Evolutionary conservation across 805 yeast species (phyloP).

Genomic region (Yarrowia sp.): DNA sequence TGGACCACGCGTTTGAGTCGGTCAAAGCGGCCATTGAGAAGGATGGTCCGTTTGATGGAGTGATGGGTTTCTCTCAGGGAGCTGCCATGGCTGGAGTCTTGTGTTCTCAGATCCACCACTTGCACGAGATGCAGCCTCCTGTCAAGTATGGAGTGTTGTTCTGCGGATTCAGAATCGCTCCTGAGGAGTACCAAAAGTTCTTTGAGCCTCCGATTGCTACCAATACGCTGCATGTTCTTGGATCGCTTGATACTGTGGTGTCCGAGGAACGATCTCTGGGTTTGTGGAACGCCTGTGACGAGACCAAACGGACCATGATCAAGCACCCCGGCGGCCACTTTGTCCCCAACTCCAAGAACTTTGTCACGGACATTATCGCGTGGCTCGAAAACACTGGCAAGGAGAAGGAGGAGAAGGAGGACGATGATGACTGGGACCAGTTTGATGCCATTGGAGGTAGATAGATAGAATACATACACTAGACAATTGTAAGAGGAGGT

Average conservation of each 20-base stretch:
- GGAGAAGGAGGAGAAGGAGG: not conserved
- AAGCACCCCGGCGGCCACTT: slow-evolving; percentile 97
- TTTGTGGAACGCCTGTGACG: slow-evolving; percentile 53
- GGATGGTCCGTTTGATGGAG: slow-evolving; percentile 83
- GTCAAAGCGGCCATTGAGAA: slow-evolving; percentile 54
- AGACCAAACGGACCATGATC: slow-evolving; percentile 46
- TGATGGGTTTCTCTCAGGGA: slow-evolving; percentile 92
- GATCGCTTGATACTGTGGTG: slow-evolving; percentile 85
- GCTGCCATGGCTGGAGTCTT: slow-evolving; percentile 80
- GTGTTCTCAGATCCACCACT: slow-evolving; percentile 54
- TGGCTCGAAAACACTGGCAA: slow-evolving; percentile 33
- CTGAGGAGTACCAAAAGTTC: slow-evolving; percentile 36
- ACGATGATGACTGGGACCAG: slow-evolving; percentile 41
- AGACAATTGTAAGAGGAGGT: too few relatives aligned
- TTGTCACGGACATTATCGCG: slow-evolving; percentile 38
- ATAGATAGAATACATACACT: not conserved
- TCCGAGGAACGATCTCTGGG: slow-evolving; percentile 65
- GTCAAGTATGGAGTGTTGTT: slow-evolving; percentile 75
- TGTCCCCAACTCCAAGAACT: slow-evolving; percentile 81
- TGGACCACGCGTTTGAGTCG: slow-evolving; percentile 49
- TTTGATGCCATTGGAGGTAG: slow-evolving; percentile 40
- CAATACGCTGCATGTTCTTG: slow-evolving; percentile 72
- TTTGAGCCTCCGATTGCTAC: slow-evolving; percentile 39
- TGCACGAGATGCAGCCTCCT: slow-evolving; percentile 51
- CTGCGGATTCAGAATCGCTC: slow-evolving; percentile 52